Base-by-base conservation (phyloP, 2,329 filamentous ascomycete species). In the Samsoniella hepiali region DNA sequence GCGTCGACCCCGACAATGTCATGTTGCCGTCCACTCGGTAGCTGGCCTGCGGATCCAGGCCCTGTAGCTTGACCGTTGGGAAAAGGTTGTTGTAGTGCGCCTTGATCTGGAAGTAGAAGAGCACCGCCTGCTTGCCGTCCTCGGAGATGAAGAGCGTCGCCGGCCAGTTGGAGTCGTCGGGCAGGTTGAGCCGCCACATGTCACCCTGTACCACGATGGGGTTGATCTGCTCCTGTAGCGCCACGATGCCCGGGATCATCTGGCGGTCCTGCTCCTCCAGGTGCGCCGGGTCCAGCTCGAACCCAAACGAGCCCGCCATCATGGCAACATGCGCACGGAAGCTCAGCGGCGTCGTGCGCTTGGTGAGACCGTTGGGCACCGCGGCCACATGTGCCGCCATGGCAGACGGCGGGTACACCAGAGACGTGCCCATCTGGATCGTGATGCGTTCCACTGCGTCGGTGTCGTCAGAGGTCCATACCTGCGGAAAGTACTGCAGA, bases 241-340 rank as follows among this genome's bases (percentile, higher is more conserved):
- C 75, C 64, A 89, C 82, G 1, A 89, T 75, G 0, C 69, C 76
- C 0, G 86, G 86, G 0, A 89, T 78, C 36, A 77, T 76, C 0
- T 74, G 77, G 54, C 75, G 77, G n/a, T 89, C 86, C 13, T 81
- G 80, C 0, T 76, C 76, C 0, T 73, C 72, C 6, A 87, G 79
- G 8, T 81, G 76, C 0, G 74, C 74, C 0, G 86, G 87, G 68
- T 88, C 79, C 8, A 89, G 78, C 70, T 89, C 86, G 11, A 89
- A 79, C 0, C 87, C 87, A 67, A 89, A 89, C 0, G 84, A 87
- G 2, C 86, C 86, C 62, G 87, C 87, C 86, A 88, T 88, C 77
- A 88, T 85, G 6, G 87, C 87, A 0, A 89, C 86, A 62, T 88
- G 86, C 0, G 83, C 85, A 40, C 87, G 84, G 75, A 89, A 88